Evolutionary conservation across 129 eudicot genomes (phyloP).

Genomic region (Dittrichia graveolens): DNA sequence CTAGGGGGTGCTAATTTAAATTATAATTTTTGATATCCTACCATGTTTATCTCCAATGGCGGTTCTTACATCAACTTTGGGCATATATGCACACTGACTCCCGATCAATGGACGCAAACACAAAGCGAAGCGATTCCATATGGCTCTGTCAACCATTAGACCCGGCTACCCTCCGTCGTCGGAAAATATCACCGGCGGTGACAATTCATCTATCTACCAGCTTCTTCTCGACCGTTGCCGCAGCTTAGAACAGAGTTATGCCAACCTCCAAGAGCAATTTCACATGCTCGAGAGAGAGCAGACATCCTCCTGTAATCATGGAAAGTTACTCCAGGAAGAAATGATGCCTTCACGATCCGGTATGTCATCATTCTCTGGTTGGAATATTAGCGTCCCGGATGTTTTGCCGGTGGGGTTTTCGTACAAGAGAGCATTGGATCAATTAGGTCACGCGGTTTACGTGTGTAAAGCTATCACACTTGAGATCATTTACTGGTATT

Average conservation of each 20-base stretch:
- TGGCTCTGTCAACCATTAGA: slow-evolving; percentile 37
- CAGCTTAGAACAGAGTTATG: slow-evolving; percentile 71
- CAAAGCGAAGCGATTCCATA: not conserved
- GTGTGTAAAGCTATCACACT: slow-evolving; percentile 49
- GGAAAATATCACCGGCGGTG: slow-evolving; percentile 32
- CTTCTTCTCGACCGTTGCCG: slow-evolving; percentile 51
- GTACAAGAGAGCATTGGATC: slow-evolving; percentile 67
- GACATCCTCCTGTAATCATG: not conserved
- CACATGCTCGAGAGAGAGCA: slow-evolving; percentile 38
- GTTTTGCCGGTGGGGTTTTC: slow-evolving; percentile 43
- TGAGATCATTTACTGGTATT: slow-evolving; percentile 72
- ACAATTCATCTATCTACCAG: slow-evolving; percentile 34
- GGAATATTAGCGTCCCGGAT: slow-evolving; percentile 44
- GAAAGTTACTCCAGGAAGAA: slow-evolving; percentile 17
- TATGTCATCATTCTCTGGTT: slow-evolving; percentile 23
- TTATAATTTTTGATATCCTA: not conserved
- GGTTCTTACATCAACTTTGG: slow-evolving; percentile 33
- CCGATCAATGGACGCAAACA: slow-evolving; percentile 23
- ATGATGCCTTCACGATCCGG: slow-evolving; percentile 34
- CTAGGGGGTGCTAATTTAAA: not conserved
- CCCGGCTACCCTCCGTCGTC: slow-evolving; percentile 13
- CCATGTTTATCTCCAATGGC: slow-evolving; percentile 29
- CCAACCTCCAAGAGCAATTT: slow-evolving; percentile 55
- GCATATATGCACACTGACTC: slow-evolving; percentile 24
- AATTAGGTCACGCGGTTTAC: slow-evolving; percentile 77